Evolutionary conservation across 169 alveolate genomes (phyloP), one percentile per base, ranked within the genome.

Genomic region (Cryptosporidium canis): DNA sequence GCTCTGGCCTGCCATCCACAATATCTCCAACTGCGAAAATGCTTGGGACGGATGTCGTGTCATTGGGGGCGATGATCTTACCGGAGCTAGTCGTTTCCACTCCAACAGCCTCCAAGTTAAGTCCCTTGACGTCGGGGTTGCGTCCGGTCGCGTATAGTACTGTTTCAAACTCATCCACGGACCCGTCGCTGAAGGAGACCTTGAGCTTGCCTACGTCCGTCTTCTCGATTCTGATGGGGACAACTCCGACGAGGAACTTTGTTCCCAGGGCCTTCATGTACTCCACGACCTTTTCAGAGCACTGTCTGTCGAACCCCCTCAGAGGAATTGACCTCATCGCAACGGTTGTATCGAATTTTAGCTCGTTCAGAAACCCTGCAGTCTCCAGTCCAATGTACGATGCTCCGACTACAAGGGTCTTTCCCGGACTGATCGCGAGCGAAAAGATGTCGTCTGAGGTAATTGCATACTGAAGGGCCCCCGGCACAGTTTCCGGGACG

Each of bases 101-200:
- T 5, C 98, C 98, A n/a, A 94, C 92, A 3, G 66, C 65, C 27
- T 94, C 94, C 8, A 92, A 83, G 63, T 96, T 93, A 18, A 97
- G 66, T 12, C 85, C 91, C 12, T 93, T 83, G n/a, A 96, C 94
- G 77, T 94, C 95, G 16, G 99, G 98, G 51, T 90, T 84, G 55
- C 99, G 92, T 29, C 99, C 99, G 14, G 98, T 96, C 39, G 99
- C 99, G 66, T 97, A 95, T 67, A 98, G 87, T 5, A 98, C 99
- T 1, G 99, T 97, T 83, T 98, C 99, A 85, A 83, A 96, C 53
- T 91, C 90, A 18, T 96, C 99, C 21, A 51, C 85, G 27, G 91
- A 83, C 29, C 90, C 91, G 71, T 96, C 94, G 33, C 95, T 95
- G 68, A 93, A 90, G 24, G 92, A 84, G 0, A 94, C 96, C 66